Conservation (phyloP, 2,329 filamentous ascomycete genomes). For the Pleurostoma richardsiae region DNA sequence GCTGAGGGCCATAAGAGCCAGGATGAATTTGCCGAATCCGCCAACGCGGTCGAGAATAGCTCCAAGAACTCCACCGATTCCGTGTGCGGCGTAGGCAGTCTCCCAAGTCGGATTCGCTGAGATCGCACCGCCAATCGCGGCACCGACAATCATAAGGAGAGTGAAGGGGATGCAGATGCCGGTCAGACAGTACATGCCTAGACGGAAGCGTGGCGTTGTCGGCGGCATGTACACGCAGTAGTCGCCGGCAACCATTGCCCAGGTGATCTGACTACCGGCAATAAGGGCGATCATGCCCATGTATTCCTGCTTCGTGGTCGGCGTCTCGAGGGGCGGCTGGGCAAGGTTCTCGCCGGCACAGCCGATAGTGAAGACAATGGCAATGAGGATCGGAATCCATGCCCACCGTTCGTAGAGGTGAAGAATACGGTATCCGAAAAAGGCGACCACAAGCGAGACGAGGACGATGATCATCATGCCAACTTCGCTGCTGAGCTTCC, state of each 20-base stretch:
- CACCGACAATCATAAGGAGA: not conserved
- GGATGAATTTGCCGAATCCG: not conserved
- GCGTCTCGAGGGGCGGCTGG: constrained; percentile 6
- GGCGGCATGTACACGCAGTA: constrained; percentile 6
- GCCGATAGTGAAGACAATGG: constrained; percentile 10
- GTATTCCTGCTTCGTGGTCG: constrained; percentile 7
- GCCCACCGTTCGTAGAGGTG: constrained; percentile 13
- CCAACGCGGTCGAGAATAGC: not conserved
- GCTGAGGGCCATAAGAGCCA: not conserved
- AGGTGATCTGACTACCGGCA: constrained; percentile 13
- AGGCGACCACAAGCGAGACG: constrained; percentile 10
- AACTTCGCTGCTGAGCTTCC: not conserved
- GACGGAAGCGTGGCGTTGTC: not conserved
- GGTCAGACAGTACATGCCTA: not conserved
- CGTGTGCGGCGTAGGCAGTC: not conserved
- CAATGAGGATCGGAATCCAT: constrained; percentile 12
- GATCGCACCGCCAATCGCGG: not conserved
- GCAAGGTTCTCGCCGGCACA: constrained; percentile 7
- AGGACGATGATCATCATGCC: constrained; percentile 8
- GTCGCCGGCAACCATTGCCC: constrained; percentile 13
- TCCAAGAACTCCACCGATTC: not conserved
- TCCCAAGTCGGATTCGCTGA: not conserved
- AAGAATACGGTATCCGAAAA: constrained; percentile 12
- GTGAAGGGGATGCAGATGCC: not conserved
- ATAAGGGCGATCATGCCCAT: constrained; percentile 13